A percentile compares a stretch with the other conserved stretches of the same genome.
phyloP scores from a whole-genome alignment of 257 asterid species.

The Asclepias syriaca region DNA sequence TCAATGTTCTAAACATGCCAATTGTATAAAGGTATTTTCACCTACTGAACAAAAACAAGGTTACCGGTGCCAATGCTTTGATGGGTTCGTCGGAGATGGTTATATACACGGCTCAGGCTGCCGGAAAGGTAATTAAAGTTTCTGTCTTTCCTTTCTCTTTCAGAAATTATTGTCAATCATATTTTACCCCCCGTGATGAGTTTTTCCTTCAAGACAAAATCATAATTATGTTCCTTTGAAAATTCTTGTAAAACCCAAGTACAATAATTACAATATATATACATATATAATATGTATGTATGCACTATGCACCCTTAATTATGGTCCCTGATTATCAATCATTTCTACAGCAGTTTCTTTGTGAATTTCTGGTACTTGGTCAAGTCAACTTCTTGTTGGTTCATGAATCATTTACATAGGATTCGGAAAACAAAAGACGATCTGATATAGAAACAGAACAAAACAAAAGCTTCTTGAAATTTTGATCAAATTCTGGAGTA shows the following conservation, averaged over 20 bases:
- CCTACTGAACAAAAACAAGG: conserved; percentile 26
- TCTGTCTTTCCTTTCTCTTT: neutral
- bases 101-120: conserved; percentile 59
- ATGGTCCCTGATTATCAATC: neutral
- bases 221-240: conserved; percentile 5
- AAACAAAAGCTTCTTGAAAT: neutral
- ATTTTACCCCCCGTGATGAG: neutral
- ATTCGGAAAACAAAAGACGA: no score
- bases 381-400: conserved; percentile 2
- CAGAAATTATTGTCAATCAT: neutral
- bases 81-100: conserved; percentile 75
- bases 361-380: neutral
- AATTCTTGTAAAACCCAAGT: conserved; percentile 3
- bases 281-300: no score
- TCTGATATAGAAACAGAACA: neutral
- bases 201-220: neutral
- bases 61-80: conserved; percentile 56
- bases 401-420: no score
- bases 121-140: conserved; percentile 52
- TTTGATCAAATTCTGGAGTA: neutral
- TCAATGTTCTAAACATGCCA: conserved; percentile 48
- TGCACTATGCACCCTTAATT: neutral
- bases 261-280: neutral
- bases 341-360: neutral
- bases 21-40: conserved; percentile 34